Evolutionary conservation across 495 filamentous ascomycete species (phyloP).

Genomic region (Cladorrhinum samala): DNA sequence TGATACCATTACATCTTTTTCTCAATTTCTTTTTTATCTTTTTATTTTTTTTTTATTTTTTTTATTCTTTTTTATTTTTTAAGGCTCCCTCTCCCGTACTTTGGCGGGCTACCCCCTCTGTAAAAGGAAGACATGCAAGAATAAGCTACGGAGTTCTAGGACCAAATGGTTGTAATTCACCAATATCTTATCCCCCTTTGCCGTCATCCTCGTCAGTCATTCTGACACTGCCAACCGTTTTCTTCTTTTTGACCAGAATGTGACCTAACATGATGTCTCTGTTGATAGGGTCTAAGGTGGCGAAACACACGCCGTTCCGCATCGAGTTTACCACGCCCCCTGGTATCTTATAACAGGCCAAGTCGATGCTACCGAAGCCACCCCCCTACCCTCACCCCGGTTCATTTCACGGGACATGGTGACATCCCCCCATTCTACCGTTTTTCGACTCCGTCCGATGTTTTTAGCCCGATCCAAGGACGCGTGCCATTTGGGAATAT

Average conservation of each 20-base stretch:
- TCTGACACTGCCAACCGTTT: slow-evolving; percentile 6
- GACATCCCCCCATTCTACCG: too few species aligned
- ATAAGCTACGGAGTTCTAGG: not conserved
- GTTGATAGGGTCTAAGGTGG: slow-evolving; percentile 12
- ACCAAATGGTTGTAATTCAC: slow-evolving; percentile 7
- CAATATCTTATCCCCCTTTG: not conserved
- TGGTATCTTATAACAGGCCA: too few species aligned
- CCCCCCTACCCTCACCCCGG: too few species aligned
- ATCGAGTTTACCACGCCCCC: not conserved
- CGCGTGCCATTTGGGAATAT: too few species aligned
- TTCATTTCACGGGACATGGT: too few species aligned
- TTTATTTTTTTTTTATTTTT: not conserved
- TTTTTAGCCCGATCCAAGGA: too few species aligned
- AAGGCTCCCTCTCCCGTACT: not conserved
- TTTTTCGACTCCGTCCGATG: too few species aligned
- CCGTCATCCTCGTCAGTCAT: slow-evolving; percentile 2
- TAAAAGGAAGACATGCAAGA: not conserved
- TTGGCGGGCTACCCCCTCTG: not conserved
- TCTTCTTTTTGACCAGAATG: not conserved
- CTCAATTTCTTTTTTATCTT: not conserved
- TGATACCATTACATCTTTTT: not conserved
- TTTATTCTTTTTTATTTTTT: not conserved
- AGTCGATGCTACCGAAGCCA: too few species aligned
- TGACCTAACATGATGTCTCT: slow-evolving; percentile 10
- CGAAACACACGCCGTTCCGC: not conserved